phyloP scores from a whole-genome alignment of 1,284 basidiomycete species.

The Grifola frondosa region DNA sequence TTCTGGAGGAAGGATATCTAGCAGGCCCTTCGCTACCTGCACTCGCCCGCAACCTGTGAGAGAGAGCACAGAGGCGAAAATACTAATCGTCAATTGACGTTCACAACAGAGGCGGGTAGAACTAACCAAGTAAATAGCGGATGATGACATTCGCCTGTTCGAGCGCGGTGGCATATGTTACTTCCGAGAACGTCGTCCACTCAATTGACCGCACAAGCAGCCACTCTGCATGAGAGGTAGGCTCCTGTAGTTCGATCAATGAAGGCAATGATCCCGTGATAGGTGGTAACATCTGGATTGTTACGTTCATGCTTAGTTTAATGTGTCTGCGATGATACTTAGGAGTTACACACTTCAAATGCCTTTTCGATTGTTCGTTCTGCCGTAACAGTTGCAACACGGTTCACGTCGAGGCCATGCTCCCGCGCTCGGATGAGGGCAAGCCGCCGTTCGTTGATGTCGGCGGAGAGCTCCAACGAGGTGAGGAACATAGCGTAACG shows the following conservation, averaged over 20 bases:
- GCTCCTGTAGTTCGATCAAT: constrained; percentile 50
- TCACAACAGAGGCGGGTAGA: too few relatives aligned
- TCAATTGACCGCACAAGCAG: constrained; percentile 86
- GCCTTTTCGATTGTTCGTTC: constrained; percentile 76
- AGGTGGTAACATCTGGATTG: constrained; percentile 48
- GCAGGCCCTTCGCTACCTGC: constrained; percentile 64
- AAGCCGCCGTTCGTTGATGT: constrained; percentile 65
- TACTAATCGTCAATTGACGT: too few relatives aligned
- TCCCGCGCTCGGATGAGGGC: constrained; percentile 80
- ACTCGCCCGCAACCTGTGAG: constrained; percentile 69
- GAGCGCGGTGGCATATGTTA: constrained; percentile 77
- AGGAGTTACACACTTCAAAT: constrained; percentile 53
- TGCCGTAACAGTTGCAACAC: constrained; percentile 82
- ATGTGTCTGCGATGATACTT: not conserved
- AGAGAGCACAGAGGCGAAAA: not conserved
- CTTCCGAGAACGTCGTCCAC: constrained; percentile 84
- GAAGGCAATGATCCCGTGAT: constrained; percentile 62
- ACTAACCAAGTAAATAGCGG: constrained; percentile 83
- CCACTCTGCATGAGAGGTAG: constrained; percentile 57
- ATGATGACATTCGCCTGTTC: constrained; percentile 84
- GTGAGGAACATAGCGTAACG: constrained; percentile 92
- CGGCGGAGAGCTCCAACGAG: constrained; percentile 72
- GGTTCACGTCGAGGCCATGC: constrained; percentile 80
- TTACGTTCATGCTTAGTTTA: too few relatives aligned
- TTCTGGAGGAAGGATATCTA: constrained; percentile 66